Evolutionary conservation across 108 stramenopile species (phyloP), one percentile per base, ranked within the genome.

Genomic region (Nannochloropsis oceanica): DNA sequence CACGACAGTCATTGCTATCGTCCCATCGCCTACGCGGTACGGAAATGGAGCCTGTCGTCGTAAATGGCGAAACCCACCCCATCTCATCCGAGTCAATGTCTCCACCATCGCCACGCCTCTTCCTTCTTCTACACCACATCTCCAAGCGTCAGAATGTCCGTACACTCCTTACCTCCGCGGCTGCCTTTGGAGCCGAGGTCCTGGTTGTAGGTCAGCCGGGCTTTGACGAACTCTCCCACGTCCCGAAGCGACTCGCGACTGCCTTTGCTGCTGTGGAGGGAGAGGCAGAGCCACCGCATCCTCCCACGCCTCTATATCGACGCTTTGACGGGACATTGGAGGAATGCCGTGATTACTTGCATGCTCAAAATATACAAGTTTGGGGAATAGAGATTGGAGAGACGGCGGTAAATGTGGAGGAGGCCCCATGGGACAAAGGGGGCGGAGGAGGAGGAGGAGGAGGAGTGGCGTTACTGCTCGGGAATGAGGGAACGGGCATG

Each of bases 111-210:
- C 59, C 59, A n/a, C 59, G 59, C 2, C 59, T 73, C 10, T n/a
- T 73, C 84, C 43, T 89, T 25, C 80, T 89, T 20, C 86, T 89
- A 25, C 83, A 88, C 85, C 86, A 89, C 44, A 89, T 89, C 25
- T 89, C 88, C 50, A 89, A 89, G 81, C 85, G 85, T n/a, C 44
- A 86, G 44, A 89, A 89, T 34, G 44, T 89, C 11, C 85, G 88
- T 13, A 84, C 85, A 12, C 88, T 89, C 13, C 84, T 89, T 42
- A 43, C 80, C 26, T 80, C 85, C 12, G 87, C 89, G 12, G 82
- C 85, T 25, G 89, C 87, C 25, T 89, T 89, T 73, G 88, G 87
- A 27, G 88, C 88, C 42, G 86, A 88, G 11, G 85, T 89, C 27
- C 81, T 89, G 11, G 43, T 89, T 7, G 88, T 89, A 25, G 84